Evolutionary conservation across 176 grass and related monocot genomes (phyloP), one percentile per base, ranked within the genome.

Genomic region (Pharus latifolius): DNA sequence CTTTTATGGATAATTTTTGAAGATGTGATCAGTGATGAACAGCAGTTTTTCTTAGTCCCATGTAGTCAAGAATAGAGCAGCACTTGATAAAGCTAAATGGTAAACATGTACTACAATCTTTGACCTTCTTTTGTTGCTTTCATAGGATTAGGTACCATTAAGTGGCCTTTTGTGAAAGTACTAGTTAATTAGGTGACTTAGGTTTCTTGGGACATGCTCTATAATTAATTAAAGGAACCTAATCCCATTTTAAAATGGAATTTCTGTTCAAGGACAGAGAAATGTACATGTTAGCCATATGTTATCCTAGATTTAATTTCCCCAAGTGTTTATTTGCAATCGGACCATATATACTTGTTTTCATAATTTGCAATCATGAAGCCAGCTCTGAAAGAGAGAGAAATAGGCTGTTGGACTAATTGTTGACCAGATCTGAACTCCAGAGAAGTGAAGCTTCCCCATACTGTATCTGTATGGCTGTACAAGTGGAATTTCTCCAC

Each of bases 341-440:
- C 69, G 72, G 42, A 41, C 77, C 65, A 76, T 75, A 41, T 56
- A 59, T 50, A 18, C 10, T 65, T 57, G 34, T 50, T 65, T 15
- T 13, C 49, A 65, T 75, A 60, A 26, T 60, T 48, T 50, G 71
- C 57, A 65, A 72, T 72, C 65, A 76, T 86, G 76, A 48, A 75
- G 47, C 70, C 64, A 75, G 65, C 65, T 73, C 71, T 22, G 63
- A 34, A 14, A 59, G 42, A 60, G 41, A 57, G 63, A 75, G 57
- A 70, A 25, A 70, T 60, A 11, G 56, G 48, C 18, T 23, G 83
- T 17, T 69, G 57, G 32, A 24, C 40, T 49, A 69, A 56, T 38
- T 76, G 38, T 69, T 77, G 76, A 85, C 56, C 31, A 85, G 41
- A 80, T 76, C 70, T 80, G 19, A 69, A 76, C 63, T 70, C 56